Conservation (phyloP, 129 eudicot species). For the Mikania micrantha region DNA sequence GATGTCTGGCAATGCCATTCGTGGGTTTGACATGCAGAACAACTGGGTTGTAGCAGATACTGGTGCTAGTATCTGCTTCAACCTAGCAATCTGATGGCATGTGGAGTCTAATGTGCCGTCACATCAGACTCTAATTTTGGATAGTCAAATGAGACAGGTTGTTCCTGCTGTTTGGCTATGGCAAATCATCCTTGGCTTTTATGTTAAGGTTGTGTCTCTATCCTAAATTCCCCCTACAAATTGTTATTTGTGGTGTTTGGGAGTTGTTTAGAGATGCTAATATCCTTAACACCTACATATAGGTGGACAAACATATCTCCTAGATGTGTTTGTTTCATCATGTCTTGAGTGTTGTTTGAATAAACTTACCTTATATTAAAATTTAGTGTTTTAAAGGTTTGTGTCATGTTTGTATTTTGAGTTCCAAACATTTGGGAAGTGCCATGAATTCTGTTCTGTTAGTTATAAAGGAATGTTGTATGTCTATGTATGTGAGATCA, state of each 20-base stretch:
- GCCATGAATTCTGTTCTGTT: constrained; percentile 12
- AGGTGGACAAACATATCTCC: constrained; percentile 11
- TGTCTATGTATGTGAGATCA: not conserved
- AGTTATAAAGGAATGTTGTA: no score
- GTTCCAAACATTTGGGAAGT: constrained; percentile 6
- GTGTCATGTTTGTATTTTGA: constrained; percentile 2
- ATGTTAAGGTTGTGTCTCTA: constrained; percentile 33
- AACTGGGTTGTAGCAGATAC: constrained; percentile 53
- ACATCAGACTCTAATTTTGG: constrained; percentile 10
- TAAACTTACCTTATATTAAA: constrained; percentile 1
- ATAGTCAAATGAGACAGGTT: constrained; percentile 33
- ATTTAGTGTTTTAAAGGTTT: constrained; percentile 1
- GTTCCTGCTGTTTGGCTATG: constrained; percentile 36
- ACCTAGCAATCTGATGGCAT: constrained; percentile 36
- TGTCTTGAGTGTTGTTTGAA: not conserved
- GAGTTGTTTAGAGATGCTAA: constrained; percentile 27
- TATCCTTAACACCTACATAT: constrained; percentile 24
- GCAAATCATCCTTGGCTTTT: constrained; percentile 92
- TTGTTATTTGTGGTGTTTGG: constrained; percentile 1
- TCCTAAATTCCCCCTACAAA: constrained; percentile 17
- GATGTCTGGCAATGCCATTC: constrained; percentile 35
- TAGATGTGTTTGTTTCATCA: constrained; percentile 17
- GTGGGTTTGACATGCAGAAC: constrained; percentile 36
- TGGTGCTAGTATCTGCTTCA: constrained; percentile 36
- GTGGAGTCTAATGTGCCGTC: constrained; percentile 27